These are phyloP conservation scores for Breynia disticha DNA, from an alignment of 441 rosid species.

Conservation along the genomic window DNA sequence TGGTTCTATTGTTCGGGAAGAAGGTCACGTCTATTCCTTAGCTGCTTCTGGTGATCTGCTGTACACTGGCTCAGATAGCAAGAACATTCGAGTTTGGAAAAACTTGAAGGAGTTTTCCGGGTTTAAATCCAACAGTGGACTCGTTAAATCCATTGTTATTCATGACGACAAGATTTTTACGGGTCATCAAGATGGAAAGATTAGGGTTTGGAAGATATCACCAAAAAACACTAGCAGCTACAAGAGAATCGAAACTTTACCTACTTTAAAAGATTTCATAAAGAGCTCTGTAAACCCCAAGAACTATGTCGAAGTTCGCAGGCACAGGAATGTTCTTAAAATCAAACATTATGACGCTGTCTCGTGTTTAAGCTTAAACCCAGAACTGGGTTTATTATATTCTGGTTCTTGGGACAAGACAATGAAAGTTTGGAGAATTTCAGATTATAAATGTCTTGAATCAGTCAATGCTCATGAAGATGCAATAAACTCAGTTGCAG, in stretches of 20 bases:
- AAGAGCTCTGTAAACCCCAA: slow-evolving; percentile 53
- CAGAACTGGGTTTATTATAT: slow-evolving; percentile 49
- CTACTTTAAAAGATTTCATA: slow-evolving; percentile 48
- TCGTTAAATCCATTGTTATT: slow-evolving; percentile 75
- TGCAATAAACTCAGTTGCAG: slow-evolving; percentile 59
- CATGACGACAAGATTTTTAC: slow-evolving; percentile 61
- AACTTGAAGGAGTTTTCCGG: slow-evolving; percentile 58
- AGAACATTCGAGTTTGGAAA: slow-evolving; percentile 86
- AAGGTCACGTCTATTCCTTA: slow-evolving; percentile 85
- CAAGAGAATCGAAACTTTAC: slow-evolving; percentile 63
- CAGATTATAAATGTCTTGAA: slow-evolving; percentile 62
- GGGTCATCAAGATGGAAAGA: slow-evolving; percentile 92
- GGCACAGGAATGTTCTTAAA: slow-evolving; percentile 38
- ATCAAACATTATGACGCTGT: slow-evolving; percentile 69
- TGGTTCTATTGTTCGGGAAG: slow-evolving; percentile 75
- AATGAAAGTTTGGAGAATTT: slow-evolving; percentile 66
- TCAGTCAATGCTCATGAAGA: slow-evolving; percentile 76
- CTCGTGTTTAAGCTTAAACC: slow-evolving; percentile 63
- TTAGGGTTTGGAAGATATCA: slow-evolving; percentile 67
- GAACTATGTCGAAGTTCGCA: slow-evolving; percentile 48
- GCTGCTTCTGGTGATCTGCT: slow-evolving; percentile 59
- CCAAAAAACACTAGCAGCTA: slow-evolving; percentile 28
- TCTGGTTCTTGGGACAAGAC: slow-evolving; percentile 94
- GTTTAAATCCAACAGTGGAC: slow-evolving; percentile 78
- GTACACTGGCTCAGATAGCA: slow-evolving; percentile 82